Base-by-base conservation (phyloP, 129 eudicot species). In the Tanacetum coccineum region DNA sequence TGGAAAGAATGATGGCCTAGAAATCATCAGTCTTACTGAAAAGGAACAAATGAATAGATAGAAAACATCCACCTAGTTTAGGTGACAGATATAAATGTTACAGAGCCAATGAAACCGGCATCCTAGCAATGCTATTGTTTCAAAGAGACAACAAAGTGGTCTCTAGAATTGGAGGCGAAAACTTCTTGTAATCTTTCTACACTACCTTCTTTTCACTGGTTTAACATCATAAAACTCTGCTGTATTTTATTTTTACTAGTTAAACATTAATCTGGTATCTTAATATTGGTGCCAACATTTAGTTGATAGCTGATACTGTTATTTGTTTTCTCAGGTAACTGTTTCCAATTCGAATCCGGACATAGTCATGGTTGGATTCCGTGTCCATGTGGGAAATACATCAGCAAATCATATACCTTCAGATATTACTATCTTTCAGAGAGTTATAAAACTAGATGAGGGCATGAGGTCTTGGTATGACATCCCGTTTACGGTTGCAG, bases 391-490 rank as follows among this genome's bases (percentile, higher is more conserved):
- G 50, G 99, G 99, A 9, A 93, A 87, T 66, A 89, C 96, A 64
- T 93, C 95, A 58, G 87, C 88, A 21, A 93, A 82, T 76, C 96
- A 93, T 70, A 93, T 93, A 73, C 99, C 99, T 15, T 86, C 99
- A 40, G 99, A 93, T 63, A 82, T 93, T 64, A 82, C 85, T 72
- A 84, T 93, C n/a, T 89, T 93, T 66, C 99, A 93, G 76, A 93
- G 98, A 78, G 84, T 79, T 55, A 77, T 93, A 75, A 93, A 93
- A 66, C 72, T 93, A 62, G 99, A 93, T 70, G 96, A 87, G 75
- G 99, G 96, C 75, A 89, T 87, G 96, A 81, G 96, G 58, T 88
- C 95, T 64, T 93, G 99, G 99, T 93, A 93, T 76, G 99, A 93
- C 83, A 74, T 93, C 66, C 99, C 99, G 18, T 93, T 93, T 70